These are phyloP conservation scores for Neurospora sp. DNA, from an alignment of 495 filamentous ascomycete genomes.

Conservation along the genomic window DNA sequence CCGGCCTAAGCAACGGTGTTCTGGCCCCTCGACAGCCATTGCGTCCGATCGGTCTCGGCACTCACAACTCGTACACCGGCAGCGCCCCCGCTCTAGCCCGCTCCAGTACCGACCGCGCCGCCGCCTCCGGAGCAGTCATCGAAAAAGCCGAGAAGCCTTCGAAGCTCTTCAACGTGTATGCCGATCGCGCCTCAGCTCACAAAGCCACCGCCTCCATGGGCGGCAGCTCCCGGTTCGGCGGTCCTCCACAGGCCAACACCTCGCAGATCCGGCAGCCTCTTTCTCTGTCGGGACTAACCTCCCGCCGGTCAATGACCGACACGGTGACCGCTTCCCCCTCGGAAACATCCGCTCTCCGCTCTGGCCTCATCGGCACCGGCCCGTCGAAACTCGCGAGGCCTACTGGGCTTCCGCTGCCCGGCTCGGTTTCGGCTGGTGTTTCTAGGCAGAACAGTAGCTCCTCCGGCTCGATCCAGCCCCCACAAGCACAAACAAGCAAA, in stretches of 20 bases:
- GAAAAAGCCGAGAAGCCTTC: slow-evolving; percentile 57
- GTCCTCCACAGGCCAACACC: slow-evolving; percentile 20
- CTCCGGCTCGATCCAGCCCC: slow-evolving; percentile 22
- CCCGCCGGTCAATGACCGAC: background rate
- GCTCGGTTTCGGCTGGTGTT: background rate
- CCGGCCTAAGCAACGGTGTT: slow-evolving; percentile 25
- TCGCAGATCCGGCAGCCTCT: slow-evolving; percentile 21
- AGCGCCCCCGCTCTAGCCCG: slow-evolving; percentile 29
- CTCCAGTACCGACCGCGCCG: slow-evolving; percentile 28
- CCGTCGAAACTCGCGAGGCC: slow-evolving; percentile 35
- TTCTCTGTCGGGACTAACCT: background rate
- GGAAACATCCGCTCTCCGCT: background rate
- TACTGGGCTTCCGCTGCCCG: slow-evolving; percentile 8
- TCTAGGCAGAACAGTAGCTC: background rate
- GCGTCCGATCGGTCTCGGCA: slow-evolving; percentile 52
- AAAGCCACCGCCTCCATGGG: slow-evolving; percentile 29
- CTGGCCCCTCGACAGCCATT: slow-evolving; percentile 62
- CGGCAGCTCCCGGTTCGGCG: slow-evolving; percentile 4
- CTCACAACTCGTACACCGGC: slow-evolving; percentile 48
- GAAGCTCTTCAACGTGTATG: slow-evolving; percentile 76
- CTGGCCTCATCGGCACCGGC: background rate
- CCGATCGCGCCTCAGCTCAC: slow-evolving; percentile 43
- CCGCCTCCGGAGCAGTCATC: slow-evolving; percentile 36
- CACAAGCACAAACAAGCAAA: background rate
- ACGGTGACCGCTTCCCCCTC: background rate